Base-by-base conservation (phyloP, 2,329 filamentous ascomycete genomes). In the Pleomassaria siparia region DNA sequence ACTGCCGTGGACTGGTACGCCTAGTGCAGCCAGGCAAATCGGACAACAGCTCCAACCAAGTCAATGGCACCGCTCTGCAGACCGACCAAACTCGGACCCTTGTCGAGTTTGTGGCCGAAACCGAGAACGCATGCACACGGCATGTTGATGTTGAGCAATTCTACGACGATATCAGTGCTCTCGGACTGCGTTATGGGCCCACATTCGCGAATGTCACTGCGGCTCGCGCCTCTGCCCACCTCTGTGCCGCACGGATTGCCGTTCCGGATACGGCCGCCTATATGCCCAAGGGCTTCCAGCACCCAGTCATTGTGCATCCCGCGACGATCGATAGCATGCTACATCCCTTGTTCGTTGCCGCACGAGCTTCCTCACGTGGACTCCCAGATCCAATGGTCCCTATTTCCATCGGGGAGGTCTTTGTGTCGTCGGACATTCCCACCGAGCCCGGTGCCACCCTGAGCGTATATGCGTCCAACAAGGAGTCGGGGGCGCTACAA, bases 181-280 rank as follows among this genome's bases (percentile, higher is more conserved):
- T 76, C 15, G 80, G 80, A 0, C 76, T 79, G 0, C 63, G 68
- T 1, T 82, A 82, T 51, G 80, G 80, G 0, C 64, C 73, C 1
- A 72, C 71, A 0, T 82, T 83, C 65, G 77, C 79, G 57, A 75
- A 77, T 2, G 54, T 83, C 9, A 66, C 69, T 33, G 73, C 76
- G 44, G 78, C 75, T 55, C 69, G 67, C 18, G 73, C 76, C 2
- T 72, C 68, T 10, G 55, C 59, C 15, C 41, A 39, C 5, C 59
- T 62, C 25, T 64, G 67, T 2, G 54, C 66, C 3, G 58, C 59
- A 3, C 40, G 47, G 10, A 55, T 66, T 9, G 40, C 42, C 2
- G 18, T 44, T 22, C 32, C 53, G n/a, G 54, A 60, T 40, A 66
- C 63, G 4, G 22, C 22, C 6, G 22, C 41, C 1, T 58, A 64